Percentiles rank a stretch among this genome's conserved stretches.
These are phyloP conservation scores for Penicillium coffeae DNA, from an alignment of 495 filamentous ascomycete species.

Conservation along the genomic window DNA sequence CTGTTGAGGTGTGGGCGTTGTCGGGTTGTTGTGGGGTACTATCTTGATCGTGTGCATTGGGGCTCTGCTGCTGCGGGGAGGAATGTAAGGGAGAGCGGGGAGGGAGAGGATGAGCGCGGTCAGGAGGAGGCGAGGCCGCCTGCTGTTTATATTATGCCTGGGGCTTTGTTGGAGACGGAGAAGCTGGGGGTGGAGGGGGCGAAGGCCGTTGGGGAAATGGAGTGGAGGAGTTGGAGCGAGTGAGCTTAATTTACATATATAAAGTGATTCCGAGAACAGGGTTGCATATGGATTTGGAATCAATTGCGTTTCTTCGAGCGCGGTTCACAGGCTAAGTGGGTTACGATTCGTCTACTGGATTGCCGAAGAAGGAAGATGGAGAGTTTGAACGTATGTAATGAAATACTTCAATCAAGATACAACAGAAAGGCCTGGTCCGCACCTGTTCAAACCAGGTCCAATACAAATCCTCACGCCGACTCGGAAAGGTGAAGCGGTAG, in stretches of 20 bases:
- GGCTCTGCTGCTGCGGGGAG: background rate
- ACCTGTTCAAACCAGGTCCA: background rate
- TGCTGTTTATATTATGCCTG: conserved; percentile 60
- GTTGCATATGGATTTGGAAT: background rate
- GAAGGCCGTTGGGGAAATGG: conserved; percentile 18
- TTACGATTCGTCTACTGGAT: too few relatives aligned
- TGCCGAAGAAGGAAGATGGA: background rate
- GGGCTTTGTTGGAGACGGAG: conserved; percentile 50
- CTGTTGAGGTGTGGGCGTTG: conserved; percentile 61
- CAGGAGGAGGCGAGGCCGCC: conserved; percentile 25
- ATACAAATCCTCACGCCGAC: background rate
- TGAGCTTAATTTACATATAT: too few relatives aligned
- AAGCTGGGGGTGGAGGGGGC: conserved; percentile 26
- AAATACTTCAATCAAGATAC: background rate
- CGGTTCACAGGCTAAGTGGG: too few relatives aligned
- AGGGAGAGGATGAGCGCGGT: conserved; percentile 9
- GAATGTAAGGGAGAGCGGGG: background rate
- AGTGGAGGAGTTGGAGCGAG: conserved; percentile 31
- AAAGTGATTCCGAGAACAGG: too few relatives aligned
- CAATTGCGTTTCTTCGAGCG: too few relatives aligned
- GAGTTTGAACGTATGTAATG: background rate
- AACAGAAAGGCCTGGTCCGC: background rate
- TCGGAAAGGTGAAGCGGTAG: background rate
- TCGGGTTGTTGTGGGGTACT: conserved; percentile 61
- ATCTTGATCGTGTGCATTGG: conserved; percentile 39